Base-by-base conservation (phyloP, 257 asterid species). In the Gynochthodes officinalis region DNA sequence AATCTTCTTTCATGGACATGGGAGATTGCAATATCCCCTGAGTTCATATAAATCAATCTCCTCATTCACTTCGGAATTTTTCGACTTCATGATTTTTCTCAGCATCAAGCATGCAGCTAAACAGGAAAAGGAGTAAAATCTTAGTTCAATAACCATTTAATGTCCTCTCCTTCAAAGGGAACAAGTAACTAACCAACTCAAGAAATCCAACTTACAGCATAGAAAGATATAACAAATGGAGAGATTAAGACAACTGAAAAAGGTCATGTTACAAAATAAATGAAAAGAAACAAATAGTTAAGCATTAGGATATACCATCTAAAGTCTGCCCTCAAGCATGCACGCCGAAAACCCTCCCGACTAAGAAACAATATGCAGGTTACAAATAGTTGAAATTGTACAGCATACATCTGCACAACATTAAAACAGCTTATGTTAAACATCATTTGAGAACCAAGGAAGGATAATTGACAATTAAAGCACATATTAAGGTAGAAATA, bases 321-420 rank as follows among this genome's bases (percentile, higher is more conserved):
- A 76, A 88, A 77, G 77, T 90, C 92, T n/a, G 90, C 92, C 84
- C 99, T 83, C 98, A 92, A 78, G 89, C 98, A 92, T 52, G 99
- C 98, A 76, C 97, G 82, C 64, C 96, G 87, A 75, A 89, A 89
- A 32, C 99, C 99, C 79, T 95, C 99, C 78, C 98, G 85, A 75
- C 98, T 95, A 43, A 95, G 93, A 82, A 95, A 95, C 78, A 95
- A 85, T 72, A 89, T 76, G 74, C 98, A 89, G 77, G 99, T 92
- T 77, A 90, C 92, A 73, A 95, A 90, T 69, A 95, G 88, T 76
- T 86, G 97, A 81, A 95, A 95, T 67, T 95, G 99, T 63, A 95
- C 88, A 60, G 97, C 97, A 80, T 88, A 95, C 64, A 95, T 53
- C 99, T 95, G 94, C 89, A 85, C 76, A 62, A 52, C 27, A 61